Base-by-base conservation (phyloP, 208 protist genomes). In the Pavlovales sp. region DNA sequence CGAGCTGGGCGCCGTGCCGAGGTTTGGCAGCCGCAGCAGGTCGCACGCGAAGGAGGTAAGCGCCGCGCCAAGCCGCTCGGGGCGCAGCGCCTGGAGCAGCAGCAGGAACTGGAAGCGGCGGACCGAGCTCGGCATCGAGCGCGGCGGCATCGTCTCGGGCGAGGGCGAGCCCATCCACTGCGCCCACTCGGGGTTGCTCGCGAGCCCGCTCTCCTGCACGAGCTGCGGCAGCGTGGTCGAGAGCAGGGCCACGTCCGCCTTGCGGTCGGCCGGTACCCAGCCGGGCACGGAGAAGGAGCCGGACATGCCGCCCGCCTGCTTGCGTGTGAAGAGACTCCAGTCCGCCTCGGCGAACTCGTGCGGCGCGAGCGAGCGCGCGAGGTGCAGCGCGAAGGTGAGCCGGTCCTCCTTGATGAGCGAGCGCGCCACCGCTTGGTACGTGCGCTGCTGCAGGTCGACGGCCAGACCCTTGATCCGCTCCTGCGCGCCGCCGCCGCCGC, bases 321-420 rank as follows among this genome's bases (percentile, higher is more conserved):
- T 8, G 57, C 57, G 57, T 32, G 97, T 92, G 92, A 98, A 98
- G 91, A 97, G 96, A 79, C 97, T 94, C 97, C 97, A 98, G 92
- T 98, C 96, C 34, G 90, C 91, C 20, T 90, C 87, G 28, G 83
- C 94, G 88, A 98, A 98, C 83, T 93, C 76, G 0, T 95, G 79
- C 0, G 93, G 92, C 88, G 93, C 86, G 10, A 98, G 92, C 38
- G 94, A 94, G 67, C 94, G 95, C 57, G 95, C 93, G 38, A 99
- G 92, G 92, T 99, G 96, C 87, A 99, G 94, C 84, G 93, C 97
- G 91, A 98, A 99, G 39, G 96, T 94, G 0, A 97, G 92, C 84
- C 97, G 94, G 91, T 99, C 97, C 83, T 94, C 94, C 93, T 99
- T 99, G 91, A 99, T 95, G 66, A 99, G 92, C 84, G 96, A 96